Evolutionary conservation across 139 green algal genomes (phyloP), one percentile per base, ranked within the genome.

Genomic region (Asterochloris erici): DNA sequence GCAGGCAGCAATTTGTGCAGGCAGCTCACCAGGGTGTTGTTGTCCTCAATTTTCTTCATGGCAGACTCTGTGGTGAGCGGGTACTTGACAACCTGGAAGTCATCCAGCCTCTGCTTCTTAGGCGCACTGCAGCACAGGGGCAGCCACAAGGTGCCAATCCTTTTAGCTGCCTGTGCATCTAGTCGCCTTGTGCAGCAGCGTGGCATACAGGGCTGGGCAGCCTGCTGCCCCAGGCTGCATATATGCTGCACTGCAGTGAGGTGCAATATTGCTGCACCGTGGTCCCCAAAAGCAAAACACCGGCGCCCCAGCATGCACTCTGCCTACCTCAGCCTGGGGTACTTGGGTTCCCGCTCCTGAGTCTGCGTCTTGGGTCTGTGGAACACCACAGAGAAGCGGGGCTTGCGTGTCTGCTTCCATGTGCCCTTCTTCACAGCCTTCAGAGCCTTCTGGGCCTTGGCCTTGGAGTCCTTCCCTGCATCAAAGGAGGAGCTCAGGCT

Each of bases 21-120:
- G 38, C 38, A 38, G 63, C 89, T 78, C 78, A 96, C 95, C 83
- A 99, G 91, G 28, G 97, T 99, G 94, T 99, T 99, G 94, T 99
- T 98, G 91, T 99, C 96, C 90, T 99, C 97, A 87, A 99, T 99
- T 94, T 99, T 99, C 95, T 99, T 99, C 97, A 99, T 99, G 17
- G 97, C 97, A 29, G 94, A 98, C 92, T 99, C 97, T 60, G 96
- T 99, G 62, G 97, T 99, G 75, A 99, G 86, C 70, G 97, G 97
- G 88, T 88, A 98, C 93, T 98, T 98, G 80, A 99, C 90, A 70
- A 99, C 92, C 23, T 91, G 87, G 84, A 96, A 95, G 23, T 92
- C 75, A 85, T 98, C 94, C 74, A 99, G 87, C 87, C 93, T 95
- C 82, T 93, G 86, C 64, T 87, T 70, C 14, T 73, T 78, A 17